These are phyloP conservation scores for Coemansia sp. DNA, from an alignment of 192 early-diverging fungal genomes.

Conservation along the genomic window DNA sequence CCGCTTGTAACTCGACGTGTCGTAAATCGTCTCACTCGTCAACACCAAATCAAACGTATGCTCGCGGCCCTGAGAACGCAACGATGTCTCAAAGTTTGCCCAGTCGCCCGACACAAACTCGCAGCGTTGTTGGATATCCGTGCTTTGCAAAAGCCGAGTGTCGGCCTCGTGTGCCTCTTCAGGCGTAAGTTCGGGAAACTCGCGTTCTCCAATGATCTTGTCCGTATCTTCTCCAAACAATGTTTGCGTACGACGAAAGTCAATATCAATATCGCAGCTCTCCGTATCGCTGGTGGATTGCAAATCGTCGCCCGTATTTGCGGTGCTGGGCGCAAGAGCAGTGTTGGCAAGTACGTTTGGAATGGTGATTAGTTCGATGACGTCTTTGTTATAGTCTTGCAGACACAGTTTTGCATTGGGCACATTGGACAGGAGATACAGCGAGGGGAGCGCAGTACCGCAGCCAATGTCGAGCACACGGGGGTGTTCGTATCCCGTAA, in stretches of 20 bases:
- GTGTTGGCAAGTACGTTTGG: constrained; percentile 91
- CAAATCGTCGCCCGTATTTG: constrained; percentile 63
- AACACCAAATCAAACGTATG: constrained; percentile 70
- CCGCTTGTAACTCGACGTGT: constrained; percentile 59
- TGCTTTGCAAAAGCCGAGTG: constrained; percentile 10
- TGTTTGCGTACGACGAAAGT: constrained; percentile 38
- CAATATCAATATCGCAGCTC: constrained; percentile 47
- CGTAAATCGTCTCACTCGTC: constrained; percentile 80
- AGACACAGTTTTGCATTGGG: constrained; percentile 66
- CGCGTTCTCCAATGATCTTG: constrained; percentile 32
- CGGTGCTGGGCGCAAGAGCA: constrained; percentile 27
- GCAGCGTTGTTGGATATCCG: constrained; percentile 39
- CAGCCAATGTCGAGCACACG: constrained; percentile 75
- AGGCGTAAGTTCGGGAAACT: constrained; percentile 39
- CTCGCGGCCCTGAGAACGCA: constrained; percentile 48
- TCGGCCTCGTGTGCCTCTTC: constrained; percentile 43
- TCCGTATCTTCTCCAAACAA: constrained; percentile 43
- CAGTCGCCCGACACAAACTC: constrained; percentile 70
- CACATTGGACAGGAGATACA: constrained; percentile 64
- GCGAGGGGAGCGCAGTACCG: constrained; percentile 82
- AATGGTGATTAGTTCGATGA: constrained; percentile 81
- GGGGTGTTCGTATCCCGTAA: not conserved
- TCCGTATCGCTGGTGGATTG: constrained; percentile 36
- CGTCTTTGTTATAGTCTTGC: constrained; percentile 93
- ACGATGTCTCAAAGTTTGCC: constrained; percentile 50